Conservation (phyloP, 139 green algal species). For the Chlamydomonas incerta region DNA sequence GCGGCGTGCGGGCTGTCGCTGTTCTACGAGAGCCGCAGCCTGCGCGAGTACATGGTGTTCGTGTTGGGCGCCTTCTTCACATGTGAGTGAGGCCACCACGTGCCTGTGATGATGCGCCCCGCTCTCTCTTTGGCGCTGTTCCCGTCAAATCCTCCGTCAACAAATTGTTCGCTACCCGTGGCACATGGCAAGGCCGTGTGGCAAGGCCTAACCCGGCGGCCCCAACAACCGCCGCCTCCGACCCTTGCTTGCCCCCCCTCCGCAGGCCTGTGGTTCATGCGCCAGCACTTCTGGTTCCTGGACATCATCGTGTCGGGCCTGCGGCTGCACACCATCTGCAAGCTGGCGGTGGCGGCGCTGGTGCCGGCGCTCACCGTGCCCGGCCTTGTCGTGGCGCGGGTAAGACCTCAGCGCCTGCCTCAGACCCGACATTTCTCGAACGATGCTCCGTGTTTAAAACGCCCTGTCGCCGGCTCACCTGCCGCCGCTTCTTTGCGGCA, state of each 20-base stretch:
- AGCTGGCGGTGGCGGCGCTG: constrained; percentile 75
- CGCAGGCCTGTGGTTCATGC: constrained; percentile 57
- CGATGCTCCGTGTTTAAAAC: neutral
- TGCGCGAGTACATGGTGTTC: constrained; percentile 89
- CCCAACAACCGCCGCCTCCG: neutral
- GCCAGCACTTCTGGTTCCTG: constrained; percentile 86
- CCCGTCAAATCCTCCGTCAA: too few species aligned
- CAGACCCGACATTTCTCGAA: neutral
- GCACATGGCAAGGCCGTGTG: too few species aligned
- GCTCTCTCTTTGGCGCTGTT: too few species aligned
- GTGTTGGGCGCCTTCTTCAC: constrained; percentile 67
- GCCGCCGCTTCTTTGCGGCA: neutral
- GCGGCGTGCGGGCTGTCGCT: constrained; percentile 84
- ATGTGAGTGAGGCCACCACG: too few species aligned
- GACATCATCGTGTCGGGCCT: constrained; percentile 75
- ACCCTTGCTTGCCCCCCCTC: constrained; percentile 23
- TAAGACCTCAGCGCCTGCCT: neutral
- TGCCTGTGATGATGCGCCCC: too few species aligned
- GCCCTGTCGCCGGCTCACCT: neutral
- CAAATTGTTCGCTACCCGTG: too few species aligned
- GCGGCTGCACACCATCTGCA: constrained; percentile 77
- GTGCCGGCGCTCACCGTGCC: constrained; percentile 81
- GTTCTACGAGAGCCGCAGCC: constrained; percentile 78
- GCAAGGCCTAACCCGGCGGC: neutral
- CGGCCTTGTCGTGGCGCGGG: constrained; percentile 66